Evolutionary conservation across 345 rosid species (phyloP), one percentile per base, ranked within the genome.

Genomic region (Eucalyptus erythrocorys): DNA sequence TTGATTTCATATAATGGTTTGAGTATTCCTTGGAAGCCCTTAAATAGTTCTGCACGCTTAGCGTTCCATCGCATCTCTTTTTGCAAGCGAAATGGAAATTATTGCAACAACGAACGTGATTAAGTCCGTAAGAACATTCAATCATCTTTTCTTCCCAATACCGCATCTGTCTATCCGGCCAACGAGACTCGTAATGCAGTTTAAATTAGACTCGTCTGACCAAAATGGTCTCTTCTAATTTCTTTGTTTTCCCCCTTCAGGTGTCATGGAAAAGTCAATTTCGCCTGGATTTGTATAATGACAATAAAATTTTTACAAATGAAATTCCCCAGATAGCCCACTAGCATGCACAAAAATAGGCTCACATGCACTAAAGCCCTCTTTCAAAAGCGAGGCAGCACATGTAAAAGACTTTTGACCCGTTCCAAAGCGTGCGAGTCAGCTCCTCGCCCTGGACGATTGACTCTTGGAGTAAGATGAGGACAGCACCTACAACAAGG

Each of bases 391-490:
- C 27, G 30, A 21, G 84, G 47, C 47, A 40, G 24, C 84, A 21
- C 30, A 37, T 19, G 84, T 21, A 37, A 76, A 11, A 40, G 47
- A 76, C 30, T 76, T 76, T 40, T 21, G 47, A 21, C 42, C 79
- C 4, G 22, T 40, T 43, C 47, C 43, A 76, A 76, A 76, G 84
- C 40, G 12, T 37, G n/a, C 79, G 15, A 6, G 48, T 87, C 51
- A 93, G 89, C 94, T 88, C 92, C 96, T 95, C 90, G 93, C 93
- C 92, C 97, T 91, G 42, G 96, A 93, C 80, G 95, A 90, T 88
- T 97, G 99, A 89, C 96, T 96, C 76, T 96, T 94, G 4, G 96
- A 91, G 89, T 94, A 96, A 71, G 99, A 97, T 45, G 98, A 96
- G 87, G 98, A 94, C 64, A 95, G 91, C 88, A 96, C 97, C 99